Conservation (phyloP, 140 eudicot species). For the Bidens hawaiensis region DNA sequence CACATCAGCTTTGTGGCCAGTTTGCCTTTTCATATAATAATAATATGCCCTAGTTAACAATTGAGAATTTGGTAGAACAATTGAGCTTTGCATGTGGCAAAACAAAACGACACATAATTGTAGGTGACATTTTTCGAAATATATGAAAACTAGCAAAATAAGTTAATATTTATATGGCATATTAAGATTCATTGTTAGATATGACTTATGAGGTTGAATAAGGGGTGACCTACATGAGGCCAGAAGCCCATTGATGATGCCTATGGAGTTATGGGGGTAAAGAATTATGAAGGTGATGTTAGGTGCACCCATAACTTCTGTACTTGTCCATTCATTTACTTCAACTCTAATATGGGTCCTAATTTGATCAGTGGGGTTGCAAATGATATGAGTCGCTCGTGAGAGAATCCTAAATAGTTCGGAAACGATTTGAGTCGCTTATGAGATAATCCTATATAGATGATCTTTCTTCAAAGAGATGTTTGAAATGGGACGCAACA, state of each 20-base stretch:
- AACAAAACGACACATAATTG: background rate
- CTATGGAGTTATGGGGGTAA: slow-evolving; percentile 7
- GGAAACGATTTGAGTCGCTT: too few relatives aligned
- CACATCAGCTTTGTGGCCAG: background rate
- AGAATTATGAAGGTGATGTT: slow-evolving; percentile 16
- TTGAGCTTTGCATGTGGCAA: background rate
- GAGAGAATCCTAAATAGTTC: background rate
- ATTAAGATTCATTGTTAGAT: background rate
- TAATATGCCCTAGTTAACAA: background rate
- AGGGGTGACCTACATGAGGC: slow-evolving; percentile 30
- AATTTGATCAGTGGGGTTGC: background rate
- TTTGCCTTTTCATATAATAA: slow-evolving; percentile 2
- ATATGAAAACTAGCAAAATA: background rate
- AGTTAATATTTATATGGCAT: background rate
- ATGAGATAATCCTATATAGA: too few relatives aligned
- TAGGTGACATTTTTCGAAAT: background rate
- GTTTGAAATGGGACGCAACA: too few relatives aligned
- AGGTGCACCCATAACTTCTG: slow-evolving; percentile 23
- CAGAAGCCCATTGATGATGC: slow-evolving; percentile 18
- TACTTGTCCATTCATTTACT: slow-evolving; percentile 21
- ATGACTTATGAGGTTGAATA: slow-evolving; percentile 27
- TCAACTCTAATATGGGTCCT: background rate
- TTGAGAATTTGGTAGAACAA: background rate
- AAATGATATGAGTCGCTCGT: background rate
- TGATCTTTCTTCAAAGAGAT: too few relatives aligned